Base-by-base conservation (phyloP, 257 asterid species). In the Forsythia viridissima region DNA sequence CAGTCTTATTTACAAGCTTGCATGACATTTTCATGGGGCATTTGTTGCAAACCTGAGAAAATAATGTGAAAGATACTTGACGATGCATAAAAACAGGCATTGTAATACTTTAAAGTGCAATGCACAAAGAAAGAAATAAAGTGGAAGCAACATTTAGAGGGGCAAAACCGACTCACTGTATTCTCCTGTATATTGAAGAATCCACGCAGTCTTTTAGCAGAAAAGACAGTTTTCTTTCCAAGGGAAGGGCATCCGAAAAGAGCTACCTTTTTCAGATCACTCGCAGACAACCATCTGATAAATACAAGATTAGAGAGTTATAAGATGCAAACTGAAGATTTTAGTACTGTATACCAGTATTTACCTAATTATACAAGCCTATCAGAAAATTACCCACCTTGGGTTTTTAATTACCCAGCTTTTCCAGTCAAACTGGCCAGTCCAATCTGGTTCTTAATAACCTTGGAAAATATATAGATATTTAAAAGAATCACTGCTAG, bases 261-360 rank as follows among this genome's bases (percentile, higher is more conserved):
- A 43, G 97, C 97, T 74, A 94, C 86, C 69, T 73, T 85, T 83
- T 90, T 91, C 85, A 94, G 87, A 87, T 93, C 96, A 80, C 93
- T 86, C 46, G 92, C 97, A 7, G 98, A 91, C 79, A 93, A 81
- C 99, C 98, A 91, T 88, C 99, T 94, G 90, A 43, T 51, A 38
- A 52, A 77, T 70, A 81, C 73, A 77, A 85, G 70, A 80, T 79
- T 73, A 69, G 68, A 38, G 70, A 72, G 41, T 69, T 41, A 44
- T 48, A 67, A 37, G 42, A 70, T n/a, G 30, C 52, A 67, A 51
- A 40, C 44, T 30, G 37, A 34, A 21, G 77, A 73, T 67, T 6
- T 77, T 18, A 44, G 67, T 41, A 75, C 21, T 61, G 78, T 38
- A n/a, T 52, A 57, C 24, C 6, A 70, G 66, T 37, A 79, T 70